Conservation (phyloP, 2,329 filamentous ascomycete genomes). For the Alternaria infectoria region DNA sequence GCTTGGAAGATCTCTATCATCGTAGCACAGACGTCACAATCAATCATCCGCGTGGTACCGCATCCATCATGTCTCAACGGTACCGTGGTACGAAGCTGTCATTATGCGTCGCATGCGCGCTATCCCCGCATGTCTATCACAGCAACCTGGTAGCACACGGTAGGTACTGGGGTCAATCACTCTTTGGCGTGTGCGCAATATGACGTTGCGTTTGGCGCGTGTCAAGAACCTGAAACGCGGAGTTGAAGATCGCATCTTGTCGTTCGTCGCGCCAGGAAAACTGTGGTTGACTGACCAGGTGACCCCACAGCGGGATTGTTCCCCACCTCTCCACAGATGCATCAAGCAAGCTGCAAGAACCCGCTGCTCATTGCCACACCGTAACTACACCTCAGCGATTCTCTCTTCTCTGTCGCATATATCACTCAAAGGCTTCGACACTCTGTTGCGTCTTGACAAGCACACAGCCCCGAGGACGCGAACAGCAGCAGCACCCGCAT, state of each 20-base stretch:
- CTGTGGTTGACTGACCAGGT: not conserved
- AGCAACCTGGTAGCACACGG: not conserved
- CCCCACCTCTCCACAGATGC: not conserved
- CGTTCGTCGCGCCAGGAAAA: not conserved
- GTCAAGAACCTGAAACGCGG: not conserved
- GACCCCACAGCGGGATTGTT: not conserved
- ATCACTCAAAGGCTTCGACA: not conserved
- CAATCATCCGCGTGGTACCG: slow-evolving; percentile 15
- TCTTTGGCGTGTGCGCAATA: not conserved
- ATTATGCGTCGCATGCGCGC: slow-evolving; percentile 8
- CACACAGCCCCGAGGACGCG: not conserved
- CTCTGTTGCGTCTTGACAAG: not conserved
- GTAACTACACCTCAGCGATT: not conserved
- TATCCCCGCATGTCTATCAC: not conserved
- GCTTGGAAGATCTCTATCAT: not conserved
- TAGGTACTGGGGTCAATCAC: not conserved
- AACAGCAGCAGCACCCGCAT: not conserved
- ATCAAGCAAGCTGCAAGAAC: slow-evolving; percentile 2
- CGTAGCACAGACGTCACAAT: slow-evolving; percentile 2
- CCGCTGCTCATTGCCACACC: slow-evolving; percentile 10
- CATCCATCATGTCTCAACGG: slow-evolving; percentile 9
- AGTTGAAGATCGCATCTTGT: not conserved
- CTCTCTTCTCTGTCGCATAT: not conserved
- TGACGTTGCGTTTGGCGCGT: not conserved
- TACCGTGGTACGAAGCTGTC: slow-evolving; percentile 18